Evolutionary conservation across 192 early-diverging fungal genomes (phyloP).

Genomic region (Coemansia nantahalensis): DNA sequence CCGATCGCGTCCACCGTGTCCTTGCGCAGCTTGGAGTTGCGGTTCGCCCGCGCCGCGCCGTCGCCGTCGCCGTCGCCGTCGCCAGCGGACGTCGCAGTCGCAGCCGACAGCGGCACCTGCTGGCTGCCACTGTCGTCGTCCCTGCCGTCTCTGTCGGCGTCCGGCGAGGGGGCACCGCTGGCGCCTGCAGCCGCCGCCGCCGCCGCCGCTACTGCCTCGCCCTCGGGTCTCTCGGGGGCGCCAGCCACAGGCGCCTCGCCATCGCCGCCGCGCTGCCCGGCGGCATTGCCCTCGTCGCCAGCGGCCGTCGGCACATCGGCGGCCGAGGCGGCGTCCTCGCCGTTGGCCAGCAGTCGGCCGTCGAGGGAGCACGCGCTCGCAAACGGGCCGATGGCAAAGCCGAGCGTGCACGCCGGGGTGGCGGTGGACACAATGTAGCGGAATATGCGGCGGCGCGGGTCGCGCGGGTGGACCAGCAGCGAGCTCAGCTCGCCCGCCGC

Average conservation of each 20-base stretch:
- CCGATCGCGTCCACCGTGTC: neutral
- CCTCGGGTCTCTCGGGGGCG: too few relatives aligned
- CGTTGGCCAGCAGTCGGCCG: slow-evolving; percentile 18
- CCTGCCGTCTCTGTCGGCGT: too few relatives aligned
- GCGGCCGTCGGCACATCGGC: neutral
- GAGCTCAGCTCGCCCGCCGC: slow-evolving; percentile 71
- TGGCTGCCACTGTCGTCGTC: too few relatives aligned
- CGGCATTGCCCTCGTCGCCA: neutral
- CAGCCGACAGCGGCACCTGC: too few relatives aligned
- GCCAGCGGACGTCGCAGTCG: too few relatives aligned
- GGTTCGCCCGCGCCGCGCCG: too few relatives aligned
- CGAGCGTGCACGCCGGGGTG: slow-evolving; percentile 67
- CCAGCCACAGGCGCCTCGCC: too few relatives aligned
- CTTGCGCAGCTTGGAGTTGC: neutral
- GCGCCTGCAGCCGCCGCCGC: too few relatives aligned
- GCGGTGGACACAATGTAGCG: slow-evolving; percentile 67
- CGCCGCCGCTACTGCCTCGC: too few relatives aligned
- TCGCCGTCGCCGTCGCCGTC: too few relatives aligned
- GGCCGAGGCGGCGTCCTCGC: slow-evolving; percentile 1
- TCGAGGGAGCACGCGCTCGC: slow-evolving; percentile 41
- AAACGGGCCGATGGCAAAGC: slow-evolving; percentile 72
- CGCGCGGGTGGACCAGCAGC: slow-evolving; percentile 60
- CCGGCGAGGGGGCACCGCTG: too few relatives aligned
- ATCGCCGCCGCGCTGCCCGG: too few relatives aligned
- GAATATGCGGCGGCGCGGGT: slow-evolving; percentile 60